Evolutionary conservation across 2,329 filamentous ascomycete genomes (phyloP).

Genomic region (Botrytis galanthina): DNA sequence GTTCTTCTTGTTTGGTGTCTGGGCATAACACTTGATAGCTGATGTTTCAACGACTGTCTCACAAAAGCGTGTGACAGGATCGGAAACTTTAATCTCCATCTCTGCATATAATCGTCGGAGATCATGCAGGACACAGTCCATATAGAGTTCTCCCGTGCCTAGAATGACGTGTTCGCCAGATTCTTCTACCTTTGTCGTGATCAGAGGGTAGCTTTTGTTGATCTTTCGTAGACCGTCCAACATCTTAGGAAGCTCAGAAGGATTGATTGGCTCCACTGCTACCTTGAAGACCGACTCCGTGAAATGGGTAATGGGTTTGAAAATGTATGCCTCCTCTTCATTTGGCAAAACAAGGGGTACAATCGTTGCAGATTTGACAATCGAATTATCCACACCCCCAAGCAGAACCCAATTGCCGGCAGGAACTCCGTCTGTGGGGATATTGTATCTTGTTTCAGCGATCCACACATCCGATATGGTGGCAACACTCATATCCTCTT

Average conservation of each 20-base stretch:
- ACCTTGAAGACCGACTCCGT: constrained; percentile 98
- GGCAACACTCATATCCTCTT: constrained; percentile 92
- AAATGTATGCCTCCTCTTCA: constrained; percentile 91
- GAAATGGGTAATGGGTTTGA: constrained; percentile 88
- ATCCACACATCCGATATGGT: constrained; percentile 87
- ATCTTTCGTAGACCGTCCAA: constrained; percentile 93
- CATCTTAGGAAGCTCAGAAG: constrained; percentile 98
- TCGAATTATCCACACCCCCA: constrained; percentile 92
- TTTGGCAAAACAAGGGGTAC: constrained; percentile 77
- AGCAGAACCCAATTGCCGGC: constrained; percentile 94
- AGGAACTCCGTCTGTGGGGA: constrained; percentile 86
- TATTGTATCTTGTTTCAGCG: constrained; percentile 87
- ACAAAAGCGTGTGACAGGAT: constrained; percentile 95
- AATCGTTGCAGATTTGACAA: constrained; percentile 94
- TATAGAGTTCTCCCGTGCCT: constrained; percentile 97
- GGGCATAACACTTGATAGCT: constrained; percentile 94
- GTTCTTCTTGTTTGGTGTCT: constrained; percentile 99
- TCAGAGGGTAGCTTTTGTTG: constrained; percentile 95
- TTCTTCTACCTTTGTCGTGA: constrained; percentile 96
- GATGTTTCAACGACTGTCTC: constrained; percentile 98
- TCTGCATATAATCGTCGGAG: constrained; percentile 90
- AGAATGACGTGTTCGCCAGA: constrained; percentile 94
- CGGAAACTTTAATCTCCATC: constrained; percentile 99
- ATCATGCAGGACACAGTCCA: constrained; percentile 98
- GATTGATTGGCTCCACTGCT: constrained; percentile 96